Base-by-base conservation (phyloP, 176 grass and related monocot genomes). In the Phoenix roebelenii region DNA sequence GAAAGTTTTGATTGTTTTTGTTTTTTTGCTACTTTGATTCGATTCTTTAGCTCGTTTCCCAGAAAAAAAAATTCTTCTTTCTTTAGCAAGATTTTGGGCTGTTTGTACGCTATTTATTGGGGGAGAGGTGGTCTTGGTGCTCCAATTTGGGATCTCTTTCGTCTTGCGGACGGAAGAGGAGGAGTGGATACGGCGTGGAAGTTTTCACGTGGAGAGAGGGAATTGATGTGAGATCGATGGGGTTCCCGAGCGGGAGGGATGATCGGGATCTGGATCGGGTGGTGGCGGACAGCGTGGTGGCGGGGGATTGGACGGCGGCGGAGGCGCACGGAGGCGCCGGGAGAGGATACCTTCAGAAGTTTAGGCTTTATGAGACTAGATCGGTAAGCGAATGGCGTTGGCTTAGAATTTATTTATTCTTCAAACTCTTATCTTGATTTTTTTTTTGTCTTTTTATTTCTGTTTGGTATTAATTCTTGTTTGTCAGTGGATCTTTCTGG, bases 351-450 rank as follows among this genome's bases (percentile, higher is more conserved):
- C 84, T 98, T 22, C 82, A 98, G 71, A 98, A 98, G 66, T 98
- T 98, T 63, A 69, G 75, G 71, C 88, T 98, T 57, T 98, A 93
- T 60, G 94, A 98, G 62, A 98, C 94, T 57, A 80, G 71, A 85
- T 92, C 85, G 82, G 94, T 98, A 62, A 61, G 94, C 39, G 30
- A 1, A 66, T 69, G 54, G 54, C 50, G 55, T 68, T 16, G 35
- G 10, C 35, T 44, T 44, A 12, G 35, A 44, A 44, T 44, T 44
- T 9, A 44, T 44, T 44, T 44, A 14, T 12, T 44, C 35, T 44
- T 44, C 9, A 44, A 44, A 44, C 10, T 44, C 35, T 10, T 44
- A 44, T 44, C 9, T 0, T 44, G 10, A 2, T 2, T 14, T 44
- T 44, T 44, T 44, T 9, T 39, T 2, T 39, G 1, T 39, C 2